Evolutionary conservation across 495 filamentous ascomycete species (phyloP).

Genomic region (Penicillium mononematosum): DNA sequence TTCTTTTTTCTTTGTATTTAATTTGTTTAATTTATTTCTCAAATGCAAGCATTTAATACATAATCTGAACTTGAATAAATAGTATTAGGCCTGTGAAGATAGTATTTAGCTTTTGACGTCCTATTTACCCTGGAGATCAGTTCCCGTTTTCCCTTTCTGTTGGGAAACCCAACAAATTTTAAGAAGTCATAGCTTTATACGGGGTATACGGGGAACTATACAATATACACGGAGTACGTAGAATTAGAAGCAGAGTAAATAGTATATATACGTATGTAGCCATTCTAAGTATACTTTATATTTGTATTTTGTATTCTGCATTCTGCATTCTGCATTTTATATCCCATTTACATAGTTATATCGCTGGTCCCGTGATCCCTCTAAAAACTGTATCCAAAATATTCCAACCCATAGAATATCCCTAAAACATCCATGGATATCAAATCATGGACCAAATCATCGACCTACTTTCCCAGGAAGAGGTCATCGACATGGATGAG

Average conservation of each 20-base stretch:
- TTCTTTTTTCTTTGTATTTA: neutral
- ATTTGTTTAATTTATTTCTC: neutral
- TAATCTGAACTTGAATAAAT: neutral
- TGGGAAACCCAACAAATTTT: slow-evolving; percentile 20
- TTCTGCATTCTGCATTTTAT: too few relatives aligned
- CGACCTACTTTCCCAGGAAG: slow-evolving; percentile 23
- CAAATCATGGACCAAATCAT: slow-evolving; percentile 10
- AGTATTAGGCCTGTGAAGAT: neutral
- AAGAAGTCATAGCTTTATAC: too few relatives aligned
- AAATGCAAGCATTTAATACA: neutral
- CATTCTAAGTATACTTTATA: too few relatives aligned
- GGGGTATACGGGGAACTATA: too few relatives aligned
- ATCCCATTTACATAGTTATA: too few relatives aligned
- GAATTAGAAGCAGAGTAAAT: too few relatives aligned
- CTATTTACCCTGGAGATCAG: slow-evolving; percentile 21
- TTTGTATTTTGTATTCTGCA: too few relatives aligned
- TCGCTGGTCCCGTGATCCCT: slow-evolving; percentile 12
- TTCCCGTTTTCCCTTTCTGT: slow-evolving; percentile 20
- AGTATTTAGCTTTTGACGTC: neutral
- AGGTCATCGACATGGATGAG: slow-evolving; percentile 62
- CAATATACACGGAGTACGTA: too few relatives aligned
- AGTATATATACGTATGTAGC: too few relatives aligned
- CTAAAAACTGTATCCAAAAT: neutral
- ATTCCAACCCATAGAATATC: neutral
- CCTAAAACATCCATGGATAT: slow-evolving; percentile 6